Evolutionary conservation across 305 asterid species (phyloP), one percentile per base, ranked within the genome.

Genomic region (Fraxinus dipetala): DNA sequence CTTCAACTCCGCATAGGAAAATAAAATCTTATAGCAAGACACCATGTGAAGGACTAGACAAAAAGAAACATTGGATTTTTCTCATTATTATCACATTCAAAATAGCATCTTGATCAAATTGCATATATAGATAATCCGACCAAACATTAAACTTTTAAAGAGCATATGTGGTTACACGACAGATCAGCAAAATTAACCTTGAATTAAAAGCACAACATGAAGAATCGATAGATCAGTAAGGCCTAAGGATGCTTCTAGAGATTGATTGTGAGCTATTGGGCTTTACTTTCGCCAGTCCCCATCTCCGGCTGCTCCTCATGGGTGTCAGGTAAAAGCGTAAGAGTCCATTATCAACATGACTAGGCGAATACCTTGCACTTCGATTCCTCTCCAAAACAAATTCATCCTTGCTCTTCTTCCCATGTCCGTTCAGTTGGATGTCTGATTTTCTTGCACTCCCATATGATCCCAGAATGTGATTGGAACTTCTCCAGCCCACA

Each of bases 271-370:
- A 84, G 83, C 86, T 87, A 63, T 88, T 88, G 31, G 91, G 91
- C 91, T 90, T 90, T 82, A 85, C 83, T 79, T 90, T 91, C 0
- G 89, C 91, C 38, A 88, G 54, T 2, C 87, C 74, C 74, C 93
- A 90, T 89, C 95, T 90, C 83, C 95, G 88, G 84, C 94, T 87
- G 80, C 93, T 81, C 85, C 95, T 91, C 92, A 90, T 3, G 1
- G 98, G 99, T 0, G 99, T 87, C 89, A 93, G 86, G 86, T 96
- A 95, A 84, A 96, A 92, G 51, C 98, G 89, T 24, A 96, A 86
- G 63, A 94, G 95, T 34, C 99, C 98, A 36, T 93, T 94, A 77
- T 96, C 98, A 4, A 88, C 78, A 79, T 90, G 86, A 79, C 86
- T 92, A 0, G 97, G 97, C 0, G 97, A 91, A 87, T 90, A 91